Evolutionary conservation across 371 early-diverging fungal species (phyloP), one percentile per base, ranked within the genome.

Genomic region (Circinella umbellata): DNA sequence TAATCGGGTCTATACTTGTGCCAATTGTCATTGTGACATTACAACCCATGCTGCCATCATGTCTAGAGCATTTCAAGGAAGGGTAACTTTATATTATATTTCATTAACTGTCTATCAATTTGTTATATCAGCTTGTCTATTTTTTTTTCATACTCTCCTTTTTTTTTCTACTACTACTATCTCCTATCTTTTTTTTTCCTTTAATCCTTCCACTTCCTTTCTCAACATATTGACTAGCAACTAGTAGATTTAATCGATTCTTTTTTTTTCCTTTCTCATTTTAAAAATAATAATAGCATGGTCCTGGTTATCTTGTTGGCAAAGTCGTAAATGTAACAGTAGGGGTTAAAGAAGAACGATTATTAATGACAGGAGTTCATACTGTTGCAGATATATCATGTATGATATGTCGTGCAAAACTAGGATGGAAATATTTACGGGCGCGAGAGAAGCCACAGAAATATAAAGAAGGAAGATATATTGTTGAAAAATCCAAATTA

Each of bases 401-500:
- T 73, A 76, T 71, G 20, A 69, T 83, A 18, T 94, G 94, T 65
- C 74, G 81, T 39, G 72, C 82, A n/a, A 82, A 88, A 35, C 74
- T 95, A n/a, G 95, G 95, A 5, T 95, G 94, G 93, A 88, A 89
- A 69, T 94, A 94, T 73, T 82, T 91, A 68, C 74, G 81, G 68
- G 73, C 79, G 11, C 73, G 77, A 57, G 77, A 90, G 65, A 84
- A 86, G 47, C 79, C 80, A n/a, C 93, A 95, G 76, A 90, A 89
- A 71, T 94, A 95, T 81, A 94, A 95, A 72, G 94, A 93, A 70
- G 92, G 92, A 60, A 89, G 87, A 74, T 93, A 80, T 69, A 92
- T 94, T 72, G 79, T 95, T 27, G 93, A 91, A 70, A 87, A 87
- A 72, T 66, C 79, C 55, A 87, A 75, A 76, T 80, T 86, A 47